Conservation (phyloP, 768 basidiomycete species). For the Lactifluus pinguis region DNA sequence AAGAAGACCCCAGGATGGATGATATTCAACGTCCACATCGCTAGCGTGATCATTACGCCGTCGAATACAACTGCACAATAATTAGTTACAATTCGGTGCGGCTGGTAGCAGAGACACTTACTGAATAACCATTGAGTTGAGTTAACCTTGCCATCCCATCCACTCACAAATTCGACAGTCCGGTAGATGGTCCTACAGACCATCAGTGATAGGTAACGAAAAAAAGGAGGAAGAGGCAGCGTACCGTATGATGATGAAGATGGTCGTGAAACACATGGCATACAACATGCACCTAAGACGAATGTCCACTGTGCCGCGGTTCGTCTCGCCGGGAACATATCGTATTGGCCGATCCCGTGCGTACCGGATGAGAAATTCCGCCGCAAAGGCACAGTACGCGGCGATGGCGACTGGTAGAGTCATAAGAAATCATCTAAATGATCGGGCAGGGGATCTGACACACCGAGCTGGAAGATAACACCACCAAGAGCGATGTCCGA, state of each 20-base stretch:
- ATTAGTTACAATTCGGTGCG: not conserved
- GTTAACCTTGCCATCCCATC: slow-evolving; percentile 12
- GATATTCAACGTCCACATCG: slow-evolving; percentile 12
- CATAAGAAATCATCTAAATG: not conserved
- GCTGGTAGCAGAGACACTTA: not conserved
- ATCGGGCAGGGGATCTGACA: not conserved
- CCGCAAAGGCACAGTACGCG: not conserved
- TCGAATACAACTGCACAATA: slow-evolving; percentile 10
- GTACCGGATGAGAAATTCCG: too few species aligned
- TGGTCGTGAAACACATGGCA: slow-evolving; percentile 8
- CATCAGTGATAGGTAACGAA: not conserved
- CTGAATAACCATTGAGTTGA: slow-evolving; percentile 11
- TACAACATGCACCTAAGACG: slow-evolving; percentile 2
- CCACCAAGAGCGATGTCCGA: slow-evolving; percentile 8
- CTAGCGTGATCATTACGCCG: slow-evolving; percentile 12
- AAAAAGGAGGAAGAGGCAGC: not conserved
- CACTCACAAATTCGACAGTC: slow-evolving; percentile 9
- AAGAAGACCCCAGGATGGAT: slow-evolving; percentile 11
- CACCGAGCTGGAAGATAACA: slow-evolving; percentile 15
- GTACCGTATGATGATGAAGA: slow-evolving; percentile 17
- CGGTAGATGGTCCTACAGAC: not conserved
- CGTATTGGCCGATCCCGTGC: too few species aligned
- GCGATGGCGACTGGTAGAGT: slow-evolving; percentile 3
- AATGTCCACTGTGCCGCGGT: not conserved
- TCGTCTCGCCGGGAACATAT: not conserved